A percentile compares a stretch with the other conserved stretches of the same genome.
Conservation (phyloP, 169 alveolate species). For the Besnoitia besnoiti region DNA sequence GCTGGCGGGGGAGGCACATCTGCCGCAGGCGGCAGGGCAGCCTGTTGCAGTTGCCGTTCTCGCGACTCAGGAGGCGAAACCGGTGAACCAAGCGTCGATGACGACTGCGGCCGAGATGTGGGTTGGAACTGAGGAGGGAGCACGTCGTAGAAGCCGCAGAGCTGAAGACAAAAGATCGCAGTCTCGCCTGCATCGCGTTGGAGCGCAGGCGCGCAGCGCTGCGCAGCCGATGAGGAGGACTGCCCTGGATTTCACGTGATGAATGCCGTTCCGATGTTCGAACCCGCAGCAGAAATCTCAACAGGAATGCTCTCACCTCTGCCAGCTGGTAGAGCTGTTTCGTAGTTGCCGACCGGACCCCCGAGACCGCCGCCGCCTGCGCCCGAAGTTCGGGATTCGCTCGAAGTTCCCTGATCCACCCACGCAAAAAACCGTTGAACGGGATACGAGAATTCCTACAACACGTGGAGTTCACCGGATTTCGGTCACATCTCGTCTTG, state of each 20-base stretch:
- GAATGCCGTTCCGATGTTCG: too few relatives aligned
- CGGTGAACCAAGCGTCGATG: not conserved
- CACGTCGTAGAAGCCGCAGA: constrained; percentile 23
- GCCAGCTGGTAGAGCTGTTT: constrained; percentile 25
- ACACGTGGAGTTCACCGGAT: too few relatives aligned
- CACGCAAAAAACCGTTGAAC: too few relatives aligned
- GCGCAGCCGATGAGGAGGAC: too few relatives aligned
- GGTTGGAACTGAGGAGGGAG: constrained; percentile 12
- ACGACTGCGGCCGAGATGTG: not conserved
- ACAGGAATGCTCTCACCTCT: not conserved
- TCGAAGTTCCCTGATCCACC: not conserved
- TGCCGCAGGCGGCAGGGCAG: too few relatives aligned
- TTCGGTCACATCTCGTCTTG: too few relatives aligned
- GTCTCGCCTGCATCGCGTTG: not conserved
- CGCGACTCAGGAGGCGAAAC: not conserved
- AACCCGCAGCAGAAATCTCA: too few relatives aligned
- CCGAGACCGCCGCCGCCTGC: not conserved
- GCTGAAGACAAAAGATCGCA: not conserved
- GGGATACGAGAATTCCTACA: too few relatives aligned
- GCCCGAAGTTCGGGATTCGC: not conserved
- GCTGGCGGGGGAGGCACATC: too few relatives aligned
- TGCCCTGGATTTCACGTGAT: too few relatives aligned
- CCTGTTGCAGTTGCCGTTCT: too few relatives aligned
- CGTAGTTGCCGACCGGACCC: not conserved
- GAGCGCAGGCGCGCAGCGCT: not conserved